phyloP scores from a whole-genome alignment of 1,284 basidiomycete species.

The Moesziomyces sp. region DNA sequence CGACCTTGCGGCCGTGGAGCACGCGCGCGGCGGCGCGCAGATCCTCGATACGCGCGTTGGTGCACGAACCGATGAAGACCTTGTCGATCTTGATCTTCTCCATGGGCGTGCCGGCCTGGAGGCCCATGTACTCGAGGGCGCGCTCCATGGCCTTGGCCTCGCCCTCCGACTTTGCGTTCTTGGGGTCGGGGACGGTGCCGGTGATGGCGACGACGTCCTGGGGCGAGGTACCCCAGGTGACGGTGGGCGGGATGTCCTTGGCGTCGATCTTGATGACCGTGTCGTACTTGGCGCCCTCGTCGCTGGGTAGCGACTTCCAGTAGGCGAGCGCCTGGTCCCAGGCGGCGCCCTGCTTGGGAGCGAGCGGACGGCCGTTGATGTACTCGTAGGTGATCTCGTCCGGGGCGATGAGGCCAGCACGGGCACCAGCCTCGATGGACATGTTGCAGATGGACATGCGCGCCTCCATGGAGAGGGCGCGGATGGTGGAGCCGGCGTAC shows the following conservation, averaged over 20 bases:
- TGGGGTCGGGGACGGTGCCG: slow-evolving; percentile 61
- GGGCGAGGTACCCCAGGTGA: slow-evolving; percentile 66
- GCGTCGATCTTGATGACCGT: slow-evolving; percentile 61
- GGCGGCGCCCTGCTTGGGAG: slow-evolving; percentile 56
- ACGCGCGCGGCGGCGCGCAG: slow-evolving; percentile 63
- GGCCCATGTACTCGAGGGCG: slow-evolving; percentile 66
- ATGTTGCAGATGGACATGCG: slow-evolving; percentile 68
- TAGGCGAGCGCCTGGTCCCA: slow-evolving; percentile 64
- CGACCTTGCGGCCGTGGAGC: slow-evolving; percentile 62
- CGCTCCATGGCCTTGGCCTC: slow-evolving; percentile 53
- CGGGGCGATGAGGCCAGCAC: slow-evolving; percentile 66
- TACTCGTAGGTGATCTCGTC: slow-evolving; percentile 66
- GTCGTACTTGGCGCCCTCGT: slow-evolving; percentile 64
- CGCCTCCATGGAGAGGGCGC: slow-evolving; percentile 63
- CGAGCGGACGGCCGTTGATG: slow-evolving; percentile 64
- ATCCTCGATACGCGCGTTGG: slow-evolving; percentile 67
- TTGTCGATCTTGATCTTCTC: slow-evolving; percentile 67
- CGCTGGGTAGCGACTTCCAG: slow-evolving; percentile 64
- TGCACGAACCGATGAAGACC: slow-evolving; percentile 67
- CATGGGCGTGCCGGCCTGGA: slow-evolving; percentile 61
- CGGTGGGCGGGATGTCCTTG: slow-evolving; percentile 63
- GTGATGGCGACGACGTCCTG: slow-evolving; percentile 66
- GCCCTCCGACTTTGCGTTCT: slow-evolving; percentile 55
- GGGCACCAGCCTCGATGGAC: slow-evolving; percentile 67
- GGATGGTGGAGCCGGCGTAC: slow-evolving; percentile 63